phyloP scores from a whole-genome alignment of 108 stramenopile genomes.

The Epithemia pelagica region DNA sequence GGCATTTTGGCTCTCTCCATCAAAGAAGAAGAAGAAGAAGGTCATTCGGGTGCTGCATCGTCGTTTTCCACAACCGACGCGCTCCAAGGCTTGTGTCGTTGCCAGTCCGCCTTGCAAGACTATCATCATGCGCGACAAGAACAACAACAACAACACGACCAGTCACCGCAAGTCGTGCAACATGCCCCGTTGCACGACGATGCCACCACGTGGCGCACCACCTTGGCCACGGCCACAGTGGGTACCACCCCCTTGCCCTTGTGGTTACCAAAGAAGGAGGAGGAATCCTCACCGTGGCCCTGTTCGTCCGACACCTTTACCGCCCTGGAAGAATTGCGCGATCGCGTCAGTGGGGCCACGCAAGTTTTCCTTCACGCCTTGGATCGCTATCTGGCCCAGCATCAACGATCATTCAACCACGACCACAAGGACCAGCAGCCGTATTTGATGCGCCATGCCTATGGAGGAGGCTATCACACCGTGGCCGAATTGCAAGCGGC shows the following conservation, averaged over 20 bases:
- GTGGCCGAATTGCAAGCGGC: slow-evolving; percentile 29
- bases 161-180: too few species aligned
- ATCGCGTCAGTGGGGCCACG: slow-evolving; percentile 42
- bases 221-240: slow-evolving; percentile 50
- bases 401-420: too few species aligned
- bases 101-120: background rate
- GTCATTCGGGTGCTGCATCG: too few species aligned
- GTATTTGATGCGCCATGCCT: background rate
- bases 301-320: slow-evolving; percentile 38
- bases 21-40: background rate
- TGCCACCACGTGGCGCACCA: slow-evolving; percentile 28
- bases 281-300: background rate
- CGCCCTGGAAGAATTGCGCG: slow-evolving; percentile 53
- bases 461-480: slow-evolving; percentile 14
- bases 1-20: background rate
- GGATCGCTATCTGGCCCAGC: slow-evolving; percentile 22
- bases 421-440: too few species aligned
- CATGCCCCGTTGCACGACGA: slow-evolving; percentile 4
- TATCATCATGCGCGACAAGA: background rate
- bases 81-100: background rate
- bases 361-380: slow-evolving; percentile 37
- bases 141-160: too few species aligned
- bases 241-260: slow-evolving; percentile 30
- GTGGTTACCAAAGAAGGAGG: background rate
- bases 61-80: too few species aligned